Evolutionary conservation across 495 filamentous ascomycete genomes (phyloP), one percentile per base, ranked within the genome.

Genomic region (Neurospora sp.): DNA sequence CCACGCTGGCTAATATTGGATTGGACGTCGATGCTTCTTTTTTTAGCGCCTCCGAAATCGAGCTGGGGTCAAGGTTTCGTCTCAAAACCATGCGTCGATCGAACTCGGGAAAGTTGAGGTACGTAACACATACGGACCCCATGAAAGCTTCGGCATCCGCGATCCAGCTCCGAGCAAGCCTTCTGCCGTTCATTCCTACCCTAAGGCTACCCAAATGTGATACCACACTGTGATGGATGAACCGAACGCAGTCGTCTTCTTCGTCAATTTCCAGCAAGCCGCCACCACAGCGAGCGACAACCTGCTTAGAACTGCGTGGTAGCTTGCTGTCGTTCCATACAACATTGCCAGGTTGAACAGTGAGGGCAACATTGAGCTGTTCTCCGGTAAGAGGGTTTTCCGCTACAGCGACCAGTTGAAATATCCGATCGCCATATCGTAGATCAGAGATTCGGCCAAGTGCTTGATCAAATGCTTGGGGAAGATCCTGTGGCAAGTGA

Each of bases 201-300:
- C 1, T 31, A 1, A 8, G 27, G 1, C 12, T 3, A 0, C 12
- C 35, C 20, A 73, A 1, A n/a, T 73, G 44, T 0, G 68, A n/a
- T 16, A 53, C 9, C 9, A 73, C 72, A 18, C 72, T 73, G 37
- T 73, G 72, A 1, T 73, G 72, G 4, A 70, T 73, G 68, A 70
- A 73, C 0, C 68, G 72, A 9, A 73, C 72, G 0, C 4, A 7
- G n/a, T 1, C 0, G 20, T 73, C 72, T 37, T 73, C 68, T n/a
- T 73, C 72, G 9, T 73, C 72, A 1, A 73, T 0, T 0, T 70
- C 2, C 0, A 73, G 27, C 6, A 73, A 22, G 0, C 27, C 38
- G 0, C 72, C 72, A 0, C 72, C 72, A 41, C 69, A 73, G 41
- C 22, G 40, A 0, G 40, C 6, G 0, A 70, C 48, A 18, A 73